Conservation (phyloP, 192 early-diverging fungal genomes). For the Linnemannia elongata region DNA sequence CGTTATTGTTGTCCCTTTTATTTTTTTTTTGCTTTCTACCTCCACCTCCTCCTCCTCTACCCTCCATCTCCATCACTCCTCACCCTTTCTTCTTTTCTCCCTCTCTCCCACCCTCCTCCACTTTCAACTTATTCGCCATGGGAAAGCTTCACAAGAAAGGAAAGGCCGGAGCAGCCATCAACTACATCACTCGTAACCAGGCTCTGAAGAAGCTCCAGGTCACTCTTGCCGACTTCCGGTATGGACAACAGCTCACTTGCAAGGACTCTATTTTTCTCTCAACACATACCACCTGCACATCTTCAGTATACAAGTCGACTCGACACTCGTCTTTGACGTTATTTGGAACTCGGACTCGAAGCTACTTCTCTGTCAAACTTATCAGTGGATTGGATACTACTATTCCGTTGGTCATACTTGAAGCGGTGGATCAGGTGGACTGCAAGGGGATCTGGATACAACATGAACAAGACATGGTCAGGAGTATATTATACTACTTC, state of each 20-base stretch:
- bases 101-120: neutral
- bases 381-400: neutral
- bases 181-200: conserved; percentile 91
- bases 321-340: neutral
- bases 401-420: neutral
- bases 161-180: conserved; percentile 87
- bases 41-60: neutral
- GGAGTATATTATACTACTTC: neutral
- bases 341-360: neutral
- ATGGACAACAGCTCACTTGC: conserved; percentile 15
- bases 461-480: neutral
- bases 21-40: conserved; percentile 16
- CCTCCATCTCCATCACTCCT: neutral
- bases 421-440: neutral
- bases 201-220: conserved; percentile 96
- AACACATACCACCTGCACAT: neutral
- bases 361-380: neutral
- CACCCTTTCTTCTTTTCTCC: neutral
- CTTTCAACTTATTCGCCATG: conserved; percentile 59
- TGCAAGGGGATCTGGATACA: neutral
- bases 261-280: neutral
- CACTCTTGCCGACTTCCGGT: conserved; percentile 93
- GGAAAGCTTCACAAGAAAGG: conserved; percentile 86
- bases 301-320: neutral
- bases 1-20: neutral